Evolutionary conservation across 345 rosid genomes (phyloP).

Genomic region (Bruguiera parviflora): DNA sequence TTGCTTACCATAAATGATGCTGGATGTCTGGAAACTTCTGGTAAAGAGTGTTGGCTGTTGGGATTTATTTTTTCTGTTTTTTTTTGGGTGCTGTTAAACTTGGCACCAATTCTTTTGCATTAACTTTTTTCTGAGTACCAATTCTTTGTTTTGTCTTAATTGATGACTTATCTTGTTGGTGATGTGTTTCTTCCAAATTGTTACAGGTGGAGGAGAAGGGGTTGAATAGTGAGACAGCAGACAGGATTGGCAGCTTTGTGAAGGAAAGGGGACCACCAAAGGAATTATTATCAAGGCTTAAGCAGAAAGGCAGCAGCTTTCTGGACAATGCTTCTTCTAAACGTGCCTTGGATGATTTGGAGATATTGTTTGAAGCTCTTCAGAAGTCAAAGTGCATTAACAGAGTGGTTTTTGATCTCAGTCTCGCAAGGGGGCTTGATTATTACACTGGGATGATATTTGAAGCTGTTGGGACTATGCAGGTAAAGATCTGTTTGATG

Average conservation of each 20-base stretch:
- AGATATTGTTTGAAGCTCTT: constrained; percentile 76
- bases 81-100: no score
- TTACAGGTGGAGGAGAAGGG: constrained; percentile 87
- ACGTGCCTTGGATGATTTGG: constrained; percentile 70
- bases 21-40: no score
- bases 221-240: constrained; percentile 60
- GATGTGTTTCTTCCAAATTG: not conserved
- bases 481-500: constrained; percentile 41
- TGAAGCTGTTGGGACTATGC: constrained; percentile 79
- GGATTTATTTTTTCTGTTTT: not conserved
- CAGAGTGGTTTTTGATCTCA: constrained; percentile 86
- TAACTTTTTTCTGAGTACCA: no score
- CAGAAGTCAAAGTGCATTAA: constrained; percentile 67
- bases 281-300: constrained; percentile 59
- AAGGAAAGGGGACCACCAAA: constrained; percentile 71
- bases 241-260: constrained; percentile 69
- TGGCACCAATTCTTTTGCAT: no score
- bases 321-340: constrained; percentile 53
- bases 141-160: not conserved
- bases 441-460: constrained; percentile 93
- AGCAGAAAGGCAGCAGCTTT: constrained; percentile 53
- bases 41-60: no score
- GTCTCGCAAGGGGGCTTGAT: constrained; percentile 98
- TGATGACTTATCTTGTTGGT: not conserved
- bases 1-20: no score